Evolutionary conservation across 768 basidiomycete species (phyloP), one percentile per base, ranked within the genome.

Genomic region (Psilocybe sp.): DNA sequence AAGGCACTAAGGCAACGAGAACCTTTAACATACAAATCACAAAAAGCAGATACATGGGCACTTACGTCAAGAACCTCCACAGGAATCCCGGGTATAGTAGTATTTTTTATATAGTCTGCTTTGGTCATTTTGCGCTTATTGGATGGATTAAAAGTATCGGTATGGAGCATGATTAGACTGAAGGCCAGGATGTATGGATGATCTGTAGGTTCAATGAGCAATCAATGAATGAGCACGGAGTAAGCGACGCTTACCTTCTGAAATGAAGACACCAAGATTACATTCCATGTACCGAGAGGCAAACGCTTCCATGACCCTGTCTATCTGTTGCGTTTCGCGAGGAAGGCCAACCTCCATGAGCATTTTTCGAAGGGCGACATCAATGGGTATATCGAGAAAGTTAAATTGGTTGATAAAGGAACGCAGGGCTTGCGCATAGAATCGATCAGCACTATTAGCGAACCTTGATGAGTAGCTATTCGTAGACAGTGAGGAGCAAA

Each of bases 81-180:
- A 16, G 82, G 74, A 34, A 96, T 78, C 3, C 95, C 94, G 7
- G 93, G 89, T 52, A 98, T 77, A 35, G 80, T 76, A 0, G 96
- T 95, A 60, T 99, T 99, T 71, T 84, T 89, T 60, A 98, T 74
- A 62, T 98, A 99, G 62, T 96, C 95, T 1, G 82, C 76, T 66
- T 96, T 98, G 34, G 87, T 83, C 97, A 99, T 99, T 72, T 98
- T 98, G 46, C 84, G 86, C 71, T 89, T 98, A 71, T 98, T 98
- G 54, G 91, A 92, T 69, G 88, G 91, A 70, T 99, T 99, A 77
- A 98, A 98, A 5, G 88, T 91, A 63, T 99, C 97, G 14, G 97
- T 99, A 64, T 98, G 95, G 44, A 98, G 75, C 96, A 99, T 98
- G 60, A 98, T 97, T 63, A 98, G 74, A 59, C 96, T 98, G 71